Evolutionary conservation across 2,329 filamentous ascomycete species (phyloP).

Genomic region (Fusarium incarnatum): DNA sequence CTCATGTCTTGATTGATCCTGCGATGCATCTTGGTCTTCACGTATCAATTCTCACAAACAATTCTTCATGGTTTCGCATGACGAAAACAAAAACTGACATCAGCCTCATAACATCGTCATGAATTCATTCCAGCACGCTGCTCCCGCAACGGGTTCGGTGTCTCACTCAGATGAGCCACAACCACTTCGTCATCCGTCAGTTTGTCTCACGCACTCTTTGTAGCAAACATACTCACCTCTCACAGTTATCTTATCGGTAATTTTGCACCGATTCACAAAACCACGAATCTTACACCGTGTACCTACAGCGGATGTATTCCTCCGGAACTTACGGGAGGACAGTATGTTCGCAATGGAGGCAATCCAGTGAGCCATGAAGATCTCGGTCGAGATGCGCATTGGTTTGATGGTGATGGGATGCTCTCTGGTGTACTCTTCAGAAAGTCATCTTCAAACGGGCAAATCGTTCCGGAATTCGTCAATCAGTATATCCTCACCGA

Average conservation of each 20-base stretch:
- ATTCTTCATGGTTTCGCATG: background rate
- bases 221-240: constrained; percentile 30
- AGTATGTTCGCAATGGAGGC: constrained; percentile 79
- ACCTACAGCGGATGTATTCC: constrained; percentile 69
- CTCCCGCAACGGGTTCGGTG: background rate
- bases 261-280: constrained; percentile 73
- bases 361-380: constrained; percentile 74
- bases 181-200: constrained; percentile 28
- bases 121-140: background rate
- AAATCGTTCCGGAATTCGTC: constrained; percentile 71
- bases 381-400: constrained; percentile 72
- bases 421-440: constrained; percentile 73
- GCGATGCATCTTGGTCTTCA: background rate
- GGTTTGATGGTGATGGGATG: constrained; percentile 83
- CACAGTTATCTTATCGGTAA: constrained; percentile 72
- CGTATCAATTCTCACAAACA: too few relatives aligned
- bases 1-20: background rate
- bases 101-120: background rate
- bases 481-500: constrained; percentile 78
- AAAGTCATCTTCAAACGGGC: constrained; percentile 42
- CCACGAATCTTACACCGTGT: constrained; percentile 67
- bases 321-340: constrained; percentile 72
- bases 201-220: background rate
- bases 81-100: background rate
- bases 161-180: background rate